phyloP scores from a whole-genome alignment of 2,329 filamentous ascomycete species.

The Rhinocladiella similis region DNA sequence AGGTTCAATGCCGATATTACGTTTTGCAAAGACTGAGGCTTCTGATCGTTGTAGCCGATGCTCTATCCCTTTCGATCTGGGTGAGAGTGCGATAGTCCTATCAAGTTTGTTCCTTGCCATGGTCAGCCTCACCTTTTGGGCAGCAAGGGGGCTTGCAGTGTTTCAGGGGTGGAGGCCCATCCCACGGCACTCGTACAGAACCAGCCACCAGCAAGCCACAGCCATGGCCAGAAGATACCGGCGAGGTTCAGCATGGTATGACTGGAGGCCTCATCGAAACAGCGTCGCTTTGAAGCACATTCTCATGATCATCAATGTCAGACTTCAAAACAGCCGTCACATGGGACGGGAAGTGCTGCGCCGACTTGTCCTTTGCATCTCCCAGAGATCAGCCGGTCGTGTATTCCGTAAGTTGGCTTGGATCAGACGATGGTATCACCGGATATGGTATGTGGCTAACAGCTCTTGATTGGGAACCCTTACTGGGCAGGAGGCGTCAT shows the following conservation, averaged over 20 bases:
- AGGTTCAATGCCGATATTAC: background rate
- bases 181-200: background rate
- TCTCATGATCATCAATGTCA: too few species aligned
- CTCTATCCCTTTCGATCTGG: too few species aligned
- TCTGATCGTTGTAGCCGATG: background rate
- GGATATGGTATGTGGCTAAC: background rate
- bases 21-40: background rate
- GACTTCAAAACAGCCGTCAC: background rate
- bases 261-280: too few species aligned
- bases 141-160: slow-evolving; percentile 8
- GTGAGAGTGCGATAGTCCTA: too few species aligned
- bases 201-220: slow-evolving; percentile 12
- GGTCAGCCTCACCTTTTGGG: slow-evolving; percentile 16
- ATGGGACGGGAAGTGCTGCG: background rate
- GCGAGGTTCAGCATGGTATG: too few species aligned
- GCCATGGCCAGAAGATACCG: background rate
- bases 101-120: background rate
- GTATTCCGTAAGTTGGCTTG: background rate
- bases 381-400: too few species aligned
- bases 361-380: too few species aligned
- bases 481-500: background rate
- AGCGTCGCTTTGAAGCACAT: too few species aligned
- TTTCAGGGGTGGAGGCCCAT: background rate
- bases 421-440: slow-evolving; percentile 12
- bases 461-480: background rate